Base-by-base conservation (phyloP, 2,329 filamentous ascomycete species). In the Colletotrichum plurivorum region DNA sequence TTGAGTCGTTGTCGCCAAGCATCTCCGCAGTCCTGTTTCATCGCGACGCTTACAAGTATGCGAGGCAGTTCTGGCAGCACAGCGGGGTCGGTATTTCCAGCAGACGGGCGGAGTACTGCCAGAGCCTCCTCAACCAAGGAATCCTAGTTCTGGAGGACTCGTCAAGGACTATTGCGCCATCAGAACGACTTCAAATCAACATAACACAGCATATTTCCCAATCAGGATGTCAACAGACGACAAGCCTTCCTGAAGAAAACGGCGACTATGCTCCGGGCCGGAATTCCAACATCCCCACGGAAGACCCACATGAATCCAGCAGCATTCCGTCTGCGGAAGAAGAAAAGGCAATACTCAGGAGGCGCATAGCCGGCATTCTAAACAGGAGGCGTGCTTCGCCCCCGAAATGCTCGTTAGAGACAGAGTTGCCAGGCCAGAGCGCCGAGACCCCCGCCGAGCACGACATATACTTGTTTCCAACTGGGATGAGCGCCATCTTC, bases 61-160 rank as follows among this genome's bases (percentile, higher is more conserved):
- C 94, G 16, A 98, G 98, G 79, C 89, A 94, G 75, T 98, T 97
- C 76, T 99, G 96, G 96, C 96, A 98, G 79, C 96, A 99, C 79
- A 93, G 93, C 1, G 96, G 96, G 18, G 94, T 97, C 71, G 96
- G 96, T n/a, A 87, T 97, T 16, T 97, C 94, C 1, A 97, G 94
- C 78, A 91, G 96, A 57, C 89, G 94, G 51, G 94, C 94, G 41
- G 95, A 98, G 77, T 98, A 97, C 79, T 97, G 93, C 77, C 89
- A 94, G 69, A 84, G 87, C 52, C 87, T 95, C 1, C 89, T 97
- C 72, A 87, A 87, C 41, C 90, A 95, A 70, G 90, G 90, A 0
- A 83, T 93, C 46, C 83, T 89, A 20, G 76, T 82, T 8, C 78
- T 76, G 2, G 73, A 77, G 16, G 69, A 73, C 18, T 68, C 67